These are phyloP conservation scores for Plasmodium relictum DNA, from an alignment of 169 alveolate genomes.

Conservation along the genomic window DNA sequence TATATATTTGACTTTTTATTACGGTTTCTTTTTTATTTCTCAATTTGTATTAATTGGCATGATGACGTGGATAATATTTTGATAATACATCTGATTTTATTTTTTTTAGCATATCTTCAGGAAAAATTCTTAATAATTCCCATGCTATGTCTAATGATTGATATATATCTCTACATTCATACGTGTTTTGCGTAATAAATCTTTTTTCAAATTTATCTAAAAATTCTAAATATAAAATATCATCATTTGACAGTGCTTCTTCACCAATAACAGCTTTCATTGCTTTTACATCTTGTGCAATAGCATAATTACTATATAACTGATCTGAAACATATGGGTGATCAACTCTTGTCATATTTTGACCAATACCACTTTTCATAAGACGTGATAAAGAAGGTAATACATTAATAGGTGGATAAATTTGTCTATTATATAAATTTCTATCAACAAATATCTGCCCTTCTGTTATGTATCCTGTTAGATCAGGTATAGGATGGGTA, in stretches of 20 bases:
- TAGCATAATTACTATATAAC: constrained; percentile 99
- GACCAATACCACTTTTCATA: constrained; percentile 99
- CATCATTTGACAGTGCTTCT: constrained; percentile 99
- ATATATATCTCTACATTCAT: constrained; percentile 97
- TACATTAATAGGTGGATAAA: constrained; percentile 97
- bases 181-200: constrained; percentile 97
- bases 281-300: constrained; percentile 99
- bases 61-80: constrained; percentile 86
- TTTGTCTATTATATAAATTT: constrained; percentile 96
- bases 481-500: constrained; percentile 99
- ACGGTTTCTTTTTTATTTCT: background rate
- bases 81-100: constrained; percentile 87
- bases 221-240: constrained; percentile 97
- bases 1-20: background rate
- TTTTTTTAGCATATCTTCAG: constrained; percentile 98
- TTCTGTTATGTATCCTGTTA: constrained; percentile 99
- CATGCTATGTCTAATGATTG: constrained; percentile 98
- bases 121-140: constrained; percentile 98
- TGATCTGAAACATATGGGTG: constrained; percentile 99
- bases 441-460: constrained; percentile 99
- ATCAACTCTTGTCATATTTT: constrained; percentile 99
- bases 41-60: constrained; percentile 12
- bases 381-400: constrained; percentile 98
- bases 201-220: constrained; percentile 98
- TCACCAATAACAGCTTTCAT: constrained; percentile 99